These are phyloP conservation scores for Aleurites moluccanus DNA, from an alignment of 441 rosid species.

Conservation along the genomic window DNA sequence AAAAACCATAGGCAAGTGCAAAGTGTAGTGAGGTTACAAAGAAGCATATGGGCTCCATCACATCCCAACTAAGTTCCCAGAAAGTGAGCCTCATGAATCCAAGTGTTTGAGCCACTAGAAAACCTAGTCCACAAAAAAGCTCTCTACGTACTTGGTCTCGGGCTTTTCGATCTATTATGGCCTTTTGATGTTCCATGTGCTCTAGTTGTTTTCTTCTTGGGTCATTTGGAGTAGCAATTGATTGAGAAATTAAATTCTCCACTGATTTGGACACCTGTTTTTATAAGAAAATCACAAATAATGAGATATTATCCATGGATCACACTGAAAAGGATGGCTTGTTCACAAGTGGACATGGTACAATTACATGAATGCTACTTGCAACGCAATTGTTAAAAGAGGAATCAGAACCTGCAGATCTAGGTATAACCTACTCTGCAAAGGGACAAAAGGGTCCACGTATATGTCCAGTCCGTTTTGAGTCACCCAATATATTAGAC, in stretches of 20 bases:
- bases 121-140: conserved; percentile 78
- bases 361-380: conserved; percentile 7
- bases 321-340: not conserved
- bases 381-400: too few species aligned
- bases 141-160: conserved; percentile 54
- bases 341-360: not conserved
- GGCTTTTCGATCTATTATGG: conserved; percentile 55
- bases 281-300: too few species aligned
- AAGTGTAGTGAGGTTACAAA: conserved; percentile 71
- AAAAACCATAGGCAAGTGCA: conserved; percentile 65
- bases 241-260: conserved; percentile 45
- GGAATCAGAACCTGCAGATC: too few species aligned
- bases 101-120: conserved; percentile 59
- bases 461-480: too few species aligned
- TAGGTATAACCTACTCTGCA: too few species aligned
- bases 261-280: conserved; percentile 60
- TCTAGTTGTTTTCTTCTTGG: conserved; percentile 55
- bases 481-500: too few species aligned
- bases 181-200: conserved; percentile 53
- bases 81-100: conserved; percentile 95
- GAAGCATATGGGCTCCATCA: conserved; percentile 97
- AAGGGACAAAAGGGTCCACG: too few species aligned
- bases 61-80: conserved; percentile 98
- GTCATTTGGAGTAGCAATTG: conserved; percentile 44
- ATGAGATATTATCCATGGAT: too few species aligned